Conservation (phyloP, 2,329 filamentous ascomycete species). For the Hymenoscyphus albidus region DNA sequence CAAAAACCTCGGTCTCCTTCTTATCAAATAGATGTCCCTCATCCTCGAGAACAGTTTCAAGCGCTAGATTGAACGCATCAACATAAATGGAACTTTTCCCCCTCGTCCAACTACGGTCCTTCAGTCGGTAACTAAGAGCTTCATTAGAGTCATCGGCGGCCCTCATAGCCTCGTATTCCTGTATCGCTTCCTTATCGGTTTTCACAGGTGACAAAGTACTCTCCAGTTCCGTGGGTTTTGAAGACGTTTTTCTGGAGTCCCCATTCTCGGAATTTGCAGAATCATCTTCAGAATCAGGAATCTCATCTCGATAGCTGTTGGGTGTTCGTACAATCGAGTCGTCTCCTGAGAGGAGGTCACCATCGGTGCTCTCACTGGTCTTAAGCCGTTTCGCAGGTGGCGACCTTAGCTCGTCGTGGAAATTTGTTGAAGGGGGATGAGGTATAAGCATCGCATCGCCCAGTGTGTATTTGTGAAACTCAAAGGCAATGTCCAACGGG, state of each 20-base stretch:
- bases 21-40: slow-evolving; percentile 84
- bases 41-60: slow-evolving; percentile 85
- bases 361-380: slow-evolving; percentile 26
- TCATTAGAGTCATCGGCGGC: slow-evolving; percentile 37
- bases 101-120: slow-evolving; percentile 61
- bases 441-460: slow-evolving; percentile 30
- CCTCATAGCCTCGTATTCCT: slow-evolving; percentile 68
- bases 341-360: slow-evolving; percentile 22
- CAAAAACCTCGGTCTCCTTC: slow-evolving; percentile 73
- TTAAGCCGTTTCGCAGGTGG: slow-evolving; percentile 33
- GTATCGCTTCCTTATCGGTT: slow-evolving; percentile 67
- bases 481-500: slow-evolving; percentile 21
- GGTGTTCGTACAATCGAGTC: slow-evolving; percentile 15
- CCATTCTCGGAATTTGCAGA: slow-evolving; percentile 38
- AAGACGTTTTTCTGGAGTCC: slow-evolving; percentile 22
- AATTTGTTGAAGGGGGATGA: slow-evolving; percentile 28
- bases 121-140: slow-evolving; percentile 47
- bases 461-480: slow-evolving; percentile 12
- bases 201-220: slow-evolving; percentile 65
- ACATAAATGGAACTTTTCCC: slow-evolving; percentile 91
- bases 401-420: slow-evolving; percentile 21
- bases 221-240: slow-evolving; percentile 63
- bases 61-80: slow-evolving; percentile 90
- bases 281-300: slow-evolving; percentile 31
- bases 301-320: slow-evolving; percentile 30